Conservation (phyloP, 306 rosid genomes). For the Rosa multiflora region DNA sequence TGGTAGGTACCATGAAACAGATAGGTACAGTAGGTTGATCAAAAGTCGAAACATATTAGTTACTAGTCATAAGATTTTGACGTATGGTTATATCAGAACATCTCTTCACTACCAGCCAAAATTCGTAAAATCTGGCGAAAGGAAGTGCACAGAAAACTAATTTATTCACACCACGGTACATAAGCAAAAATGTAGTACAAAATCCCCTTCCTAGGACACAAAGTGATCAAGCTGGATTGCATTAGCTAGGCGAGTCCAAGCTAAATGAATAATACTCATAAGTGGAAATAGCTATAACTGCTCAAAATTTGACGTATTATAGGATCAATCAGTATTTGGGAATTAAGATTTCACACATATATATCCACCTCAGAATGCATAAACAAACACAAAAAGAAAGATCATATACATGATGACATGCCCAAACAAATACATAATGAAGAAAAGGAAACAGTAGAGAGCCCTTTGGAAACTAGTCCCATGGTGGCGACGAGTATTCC, state of each 20-base stretch:
- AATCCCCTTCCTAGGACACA: background rate
- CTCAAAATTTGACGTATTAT: background rate
- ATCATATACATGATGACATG: constrained; percentile 1
- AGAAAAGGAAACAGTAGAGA: background rate
- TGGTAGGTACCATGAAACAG: too few relatives aligned
- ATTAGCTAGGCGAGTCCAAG: background rate
- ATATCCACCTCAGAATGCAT: background rate
- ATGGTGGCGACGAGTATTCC: too few relatives aligned
- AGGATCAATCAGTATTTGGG: background rate
- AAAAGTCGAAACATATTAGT: too few relatives aligned
- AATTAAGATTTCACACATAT: background rate
- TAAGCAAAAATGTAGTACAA: background rate
- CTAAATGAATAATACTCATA: background rate
- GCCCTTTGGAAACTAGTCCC: too few relatives aligned
- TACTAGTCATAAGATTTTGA: too few relatives aligned
- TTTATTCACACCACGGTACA: background rate
- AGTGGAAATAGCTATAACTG: background rate
- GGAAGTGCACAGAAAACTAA: background rate
- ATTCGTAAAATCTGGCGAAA: background rate
- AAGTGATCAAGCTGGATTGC: background rate
- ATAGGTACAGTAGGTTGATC: too few relatives aligned
- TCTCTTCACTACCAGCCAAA: too few relatives aligned
- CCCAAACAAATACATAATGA: background rate
- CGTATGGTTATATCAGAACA: too few relatives aligned
- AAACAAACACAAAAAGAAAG: background rate